Conservation (phyloP, 352 stramenopile genomes). For the Globisporangium middletonii region DNA sequence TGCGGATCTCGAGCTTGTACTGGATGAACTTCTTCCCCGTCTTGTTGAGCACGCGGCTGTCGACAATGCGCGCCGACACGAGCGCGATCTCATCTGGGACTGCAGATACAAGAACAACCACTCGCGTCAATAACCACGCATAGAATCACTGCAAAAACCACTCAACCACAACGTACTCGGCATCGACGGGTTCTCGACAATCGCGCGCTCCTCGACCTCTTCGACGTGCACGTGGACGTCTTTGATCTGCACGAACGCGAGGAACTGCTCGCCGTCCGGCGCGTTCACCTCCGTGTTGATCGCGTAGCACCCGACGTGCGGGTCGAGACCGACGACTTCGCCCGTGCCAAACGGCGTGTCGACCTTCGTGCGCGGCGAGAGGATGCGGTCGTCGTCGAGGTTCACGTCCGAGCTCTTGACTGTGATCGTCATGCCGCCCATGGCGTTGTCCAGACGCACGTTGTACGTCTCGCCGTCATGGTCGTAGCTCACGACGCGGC, state of each 20-base stretch:
- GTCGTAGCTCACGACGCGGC: slow-evolving; percentile 73
- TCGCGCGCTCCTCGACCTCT: slow-evolving; percentile 71
- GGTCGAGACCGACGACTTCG: slow-evolving; percentile 78
- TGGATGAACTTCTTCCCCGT: slow-evolving; percentile 87
- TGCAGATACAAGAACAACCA: slow-evolving; percentile 17
- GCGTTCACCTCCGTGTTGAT: slow-evolving; percentile 80
- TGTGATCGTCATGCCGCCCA: slow-evolving; percentile 63
- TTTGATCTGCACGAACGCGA: slow-evolving; percentile 81
- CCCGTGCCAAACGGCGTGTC: slow-evolving; percentile 81
- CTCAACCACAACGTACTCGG: slow-evolving; percentile 41
- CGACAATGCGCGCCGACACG: slow-evolving; percentile 75
- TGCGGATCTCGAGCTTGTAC: slow-evolving; percentile 87
- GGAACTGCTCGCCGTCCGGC: slow-evolving; percentile 68
- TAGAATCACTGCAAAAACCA: neutral
- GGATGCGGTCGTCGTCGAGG: slow-evolving; percentile 79
- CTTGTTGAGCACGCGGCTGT: slow-evolving; percentile 79
- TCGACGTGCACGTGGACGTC: slow-evolving; percentile 62
- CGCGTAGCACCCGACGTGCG: slow-evolving; percentile 85
- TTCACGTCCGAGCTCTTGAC: slow-evolving; percentile 68
- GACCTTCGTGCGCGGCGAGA: slow-evolving; percentile 79
- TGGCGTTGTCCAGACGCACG: slow-evolving; percentile 58
- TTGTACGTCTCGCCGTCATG: slow-evolving; percentile 72
- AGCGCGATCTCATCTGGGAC: slow-evolving; percentile 80
- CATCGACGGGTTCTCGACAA: slow-evolving; percentile 73
- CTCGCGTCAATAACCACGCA: slow-evolving; percentile 14